phyloP scores from a whole-genome alignment of 805 yeast species.

The Priceomyces carsonii region DNA sequence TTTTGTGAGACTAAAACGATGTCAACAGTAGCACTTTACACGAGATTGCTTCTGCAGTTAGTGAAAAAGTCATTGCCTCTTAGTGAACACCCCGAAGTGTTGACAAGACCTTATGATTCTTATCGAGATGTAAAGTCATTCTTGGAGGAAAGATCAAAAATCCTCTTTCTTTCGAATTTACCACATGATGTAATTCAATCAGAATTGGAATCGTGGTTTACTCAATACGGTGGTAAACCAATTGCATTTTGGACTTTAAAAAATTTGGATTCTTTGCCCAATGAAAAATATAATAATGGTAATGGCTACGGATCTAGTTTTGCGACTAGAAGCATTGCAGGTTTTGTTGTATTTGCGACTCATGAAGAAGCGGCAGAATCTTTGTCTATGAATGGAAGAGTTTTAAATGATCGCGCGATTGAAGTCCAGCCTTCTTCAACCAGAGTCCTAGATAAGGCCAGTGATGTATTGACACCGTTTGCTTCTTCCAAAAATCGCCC shows the following conservation, averaged over 20 bases:
- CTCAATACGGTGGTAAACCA: slow-evolving; percentile 83
- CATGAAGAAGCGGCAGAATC: slow-evolving; percentile 87
- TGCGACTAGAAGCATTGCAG: slow-evolving; percentile 50
- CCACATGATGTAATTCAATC: slow-evolving; percentile 87
- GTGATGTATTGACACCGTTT: slow-evolving; percentile 78
- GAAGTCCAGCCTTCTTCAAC: slow-evolving; percentile 89
- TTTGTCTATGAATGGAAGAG: slow-evolving; percentile 76
- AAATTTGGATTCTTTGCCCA: slow-evolving; percentile 38
- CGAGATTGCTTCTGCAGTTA: slow-evolving; percentile 48
- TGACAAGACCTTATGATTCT: slow-evolving; percentile 75
- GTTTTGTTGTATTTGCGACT: slow-evolving; percentile 80
- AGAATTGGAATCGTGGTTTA: slow-evolving; percentile 89
- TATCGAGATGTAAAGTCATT: slow-evolving; percentile 72
- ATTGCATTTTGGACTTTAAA: slow-evolving; percentile 87
- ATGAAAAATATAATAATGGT: slow-evolving; percentile 9
- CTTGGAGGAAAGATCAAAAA: slow-evolving; percentile 68
- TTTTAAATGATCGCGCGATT: slow-evolving; percentile 67
- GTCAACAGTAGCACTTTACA: slow-evolving; percentile 47
- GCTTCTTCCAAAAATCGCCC: slow-evolving; percentile 86
- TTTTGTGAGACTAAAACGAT: slow-evolving; percentile 40
- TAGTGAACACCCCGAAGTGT: slow-evolving; percentile 53
- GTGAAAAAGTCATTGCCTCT: slow-evolving; percentile 49
- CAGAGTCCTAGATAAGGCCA: slow-evolving; percentile 75
- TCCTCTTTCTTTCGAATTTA: slow-evolving; percentile 76
- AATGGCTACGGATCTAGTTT: slow-evolving; percentile 2